Conservation (phyloP, 768 basidiomycete genomes). For the Mycena rosella region DNA sequence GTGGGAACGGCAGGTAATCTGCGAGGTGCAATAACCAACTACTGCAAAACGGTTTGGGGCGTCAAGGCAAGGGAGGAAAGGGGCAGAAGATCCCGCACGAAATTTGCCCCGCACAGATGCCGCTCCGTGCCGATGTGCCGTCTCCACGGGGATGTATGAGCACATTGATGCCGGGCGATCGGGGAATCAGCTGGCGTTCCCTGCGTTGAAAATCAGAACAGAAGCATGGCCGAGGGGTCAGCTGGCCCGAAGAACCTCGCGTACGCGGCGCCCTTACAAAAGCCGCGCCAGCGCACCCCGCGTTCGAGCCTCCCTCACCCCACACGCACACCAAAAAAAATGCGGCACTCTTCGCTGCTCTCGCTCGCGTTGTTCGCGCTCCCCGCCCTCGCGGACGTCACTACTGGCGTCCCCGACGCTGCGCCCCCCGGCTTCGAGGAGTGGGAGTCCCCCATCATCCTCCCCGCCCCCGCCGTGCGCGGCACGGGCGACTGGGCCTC, state of each 20-base stretch:
- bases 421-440: conserved; percentile 29
- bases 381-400: conserved; percentile 15
- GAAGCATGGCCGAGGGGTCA: not conserved
- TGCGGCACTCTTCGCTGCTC: not conserved
- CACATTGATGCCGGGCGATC: too few species aligned
- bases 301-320: too few species aligned
- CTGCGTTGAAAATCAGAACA: too few species aligned
- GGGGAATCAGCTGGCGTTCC: too few species aligned
- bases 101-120: too few species aligned
- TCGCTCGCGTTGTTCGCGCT: not conserved
- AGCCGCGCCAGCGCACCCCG: not conserved
- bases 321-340: not conserved
- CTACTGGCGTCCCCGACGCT: conserved; percentile 29
- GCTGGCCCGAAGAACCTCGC: not conserved
- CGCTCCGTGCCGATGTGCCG: too few species aligned
- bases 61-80: too few species aligned
- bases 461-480: conserved; percentile 20
- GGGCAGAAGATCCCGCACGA: too few species aligned
- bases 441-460: conserved; percentile 29
- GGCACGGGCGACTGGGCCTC: conserved; percentile 21
- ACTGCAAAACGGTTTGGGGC: too few species aligned
- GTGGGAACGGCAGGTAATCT: too few species aligned
- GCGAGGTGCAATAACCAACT: too few species aligned
- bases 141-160: too few species aligned
- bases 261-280: not conserved